Percentiles rank a stretch among this genome's conserved stretches.
Conservation (phyloP, 2,329 filamentous ascomycete genomes). For the Cladosporium sp. region DNA sequence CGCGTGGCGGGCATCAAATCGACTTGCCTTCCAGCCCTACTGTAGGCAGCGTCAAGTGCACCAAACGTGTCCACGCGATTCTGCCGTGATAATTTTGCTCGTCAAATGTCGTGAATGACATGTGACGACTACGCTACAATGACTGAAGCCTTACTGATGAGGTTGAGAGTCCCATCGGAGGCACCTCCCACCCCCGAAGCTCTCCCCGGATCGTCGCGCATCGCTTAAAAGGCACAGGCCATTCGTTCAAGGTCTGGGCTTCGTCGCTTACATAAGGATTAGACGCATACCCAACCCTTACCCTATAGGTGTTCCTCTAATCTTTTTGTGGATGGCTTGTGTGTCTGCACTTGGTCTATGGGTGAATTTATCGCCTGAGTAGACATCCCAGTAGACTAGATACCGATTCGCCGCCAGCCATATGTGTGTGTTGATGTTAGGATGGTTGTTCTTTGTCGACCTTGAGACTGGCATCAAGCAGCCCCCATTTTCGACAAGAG, state of each 20-base stretch:
- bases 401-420: neutral
- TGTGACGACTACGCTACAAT: neutral
- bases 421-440: neutral
- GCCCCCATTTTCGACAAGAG: no score
- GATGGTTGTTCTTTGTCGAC: neutral
- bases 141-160: neutral
- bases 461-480: neutral
- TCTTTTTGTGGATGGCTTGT: neutral
- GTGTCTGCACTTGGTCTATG: neutral
- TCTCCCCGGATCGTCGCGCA: constrained; percentile 1
- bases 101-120: neutral
- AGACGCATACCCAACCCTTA: neutral
- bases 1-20: neutral
- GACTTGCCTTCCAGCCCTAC: neutral
- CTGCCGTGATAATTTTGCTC: neutral
- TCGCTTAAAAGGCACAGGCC: neutral
- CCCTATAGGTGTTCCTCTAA: neutral
- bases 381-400: neutral
- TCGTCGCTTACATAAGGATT: neutral
- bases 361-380: neutral
- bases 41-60: neutral
- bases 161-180: neutral
- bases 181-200: neutral
- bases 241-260: neutral
- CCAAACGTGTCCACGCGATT: neutral